Evolutionary conservation across 2,329 filamentous ascomycete species (phyloP).

Genomic region (Penicillium sp.): DNA sequence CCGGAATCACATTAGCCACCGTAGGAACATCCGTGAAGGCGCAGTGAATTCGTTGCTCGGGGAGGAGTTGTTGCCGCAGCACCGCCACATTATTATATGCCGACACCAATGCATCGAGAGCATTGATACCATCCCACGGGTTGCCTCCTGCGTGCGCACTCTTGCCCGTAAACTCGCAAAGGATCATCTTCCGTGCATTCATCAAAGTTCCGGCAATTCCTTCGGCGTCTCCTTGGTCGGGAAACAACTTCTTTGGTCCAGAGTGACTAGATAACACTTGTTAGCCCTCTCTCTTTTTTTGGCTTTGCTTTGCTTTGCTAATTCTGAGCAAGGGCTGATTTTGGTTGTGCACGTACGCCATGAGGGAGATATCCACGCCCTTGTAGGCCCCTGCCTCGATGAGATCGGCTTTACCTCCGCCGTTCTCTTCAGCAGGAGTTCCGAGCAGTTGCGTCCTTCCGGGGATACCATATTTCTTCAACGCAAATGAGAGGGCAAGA

Average conservation of each 20-base stretch:
- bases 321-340: neutral
- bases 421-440: conserved; percentile 45
- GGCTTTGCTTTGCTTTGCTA: too few species aligned
- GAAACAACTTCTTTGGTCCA: conserved; percentile 30
- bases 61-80: conserved; percentile 61
- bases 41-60: conserved; percentile 58
- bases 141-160: conserved; percentile 61
- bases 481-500: conserved; percentile 52
- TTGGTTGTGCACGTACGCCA: conserved; percentile 42
- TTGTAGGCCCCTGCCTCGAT: conserved; percentile 51
- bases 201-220: conserved; percentile 34
- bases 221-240: conserved; percentile 17
- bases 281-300: too few species aligned
- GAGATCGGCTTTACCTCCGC: conserved; percentile 46
- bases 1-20: conserved; percentile 62
- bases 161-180: conserved; percentile 52
- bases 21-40: conserved; percentile 59
- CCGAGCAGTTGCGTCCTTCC: conserved; percentile 42
- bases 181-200: conserved; percentile 41
- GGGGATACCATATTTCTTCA: conserved; percentile 47
- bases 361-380: conserved; percentile 47
- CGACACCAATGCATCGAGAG: conserved; percentile 60
- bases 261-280: conserved; percentile 25
- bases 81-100: conserved; percentile 53
- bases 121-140: conserved; percentile 65